These are phyloP conservation scores for Limnomonas spitsbergensis DNA, from an alignment of 139 green algal species.

Conservation along the genomic window DNA sequence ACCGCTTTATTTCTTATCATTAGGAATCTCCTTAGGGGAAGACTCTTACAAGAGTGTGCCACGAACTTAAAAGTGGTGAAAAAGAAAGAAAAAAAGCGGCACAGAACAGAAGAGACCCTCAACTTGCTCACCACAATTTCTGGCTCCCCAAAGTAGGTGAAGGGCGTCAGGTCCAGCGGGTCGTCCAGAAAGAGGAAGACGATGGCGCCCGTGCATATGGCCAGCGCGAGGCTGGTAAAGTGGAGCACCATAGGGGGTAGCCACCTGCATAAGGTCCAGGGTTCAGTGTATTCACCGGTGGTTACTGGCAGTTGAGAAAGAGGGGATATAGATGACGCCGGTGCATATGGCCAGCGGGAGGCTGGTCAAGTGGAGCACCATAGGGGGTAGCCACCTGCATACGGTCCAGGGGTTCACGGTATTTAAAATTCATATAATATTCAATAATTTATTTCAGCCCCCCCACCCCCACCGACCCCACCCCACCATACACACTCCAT, in stretches of 20 bases:
- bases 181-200: background rate
- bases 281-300: too few relatives aligned
- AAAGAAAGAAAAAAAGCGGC: too few relatives aligned
- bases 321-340: background rate
- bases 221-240: background rate
- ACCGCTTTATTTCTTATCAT: too few relatives aligned
- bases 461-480: too few relatives aligned
- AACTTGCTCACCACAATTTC: background rate
- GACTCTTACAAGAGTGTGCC: too few relatives aligned
- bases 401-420: too few relatives aligned
- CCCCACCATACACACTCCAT: too few relatives aligned
- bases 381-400: background rate
- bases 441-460: too few relatives aligned
- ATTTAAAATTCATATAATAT: too few relatives aligned
- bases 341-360: background rate
- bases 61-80: too few relatives aligned
- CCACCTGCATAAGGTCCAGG: conserved; percentile 5
- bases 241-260: background rate
- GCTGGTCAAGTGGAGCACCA: conserved; percentile 1
- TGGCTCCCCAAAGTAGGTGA: background rate
- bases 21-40: too few relatives aligned
- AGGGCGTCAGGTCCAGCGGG: background rate
- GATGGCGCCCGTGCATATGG: background rate
- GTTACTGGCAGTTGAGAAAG: too few relatives aligned
- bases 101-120: background rate